Conservation (phyloP, 192 early-diverging fungal species). For the Coemansia sp. region DNA sequence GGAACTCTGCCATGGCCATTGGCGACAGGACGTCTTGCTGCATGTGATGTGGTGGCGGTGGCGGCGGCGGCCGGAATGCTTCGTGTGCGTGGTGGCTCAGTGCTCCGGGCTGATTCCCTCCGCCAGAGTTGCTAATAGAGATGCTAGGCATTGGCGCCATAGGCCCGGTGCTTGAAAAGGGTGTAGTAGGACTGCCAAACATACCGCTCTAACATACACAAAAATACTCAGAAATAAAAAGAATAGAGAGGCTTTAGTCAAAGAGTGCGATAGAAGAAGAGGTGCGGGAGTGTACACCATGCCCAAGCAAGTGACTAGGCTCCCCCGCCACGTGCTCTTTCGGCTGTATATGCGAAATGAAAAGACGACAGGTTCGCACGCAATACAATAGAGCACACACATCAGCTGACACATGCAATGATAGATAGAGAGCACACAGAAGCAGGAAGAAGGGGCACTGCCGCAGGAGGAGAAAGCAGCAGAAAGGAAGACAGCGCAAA, state of each 20-base stretch:
- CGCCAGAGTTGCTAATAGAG: background rate
- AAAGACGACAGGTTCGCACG: slow-evolving; percentile 4
- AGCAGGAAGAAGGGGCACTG: background rate
- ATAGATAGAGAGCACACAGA: background rate
- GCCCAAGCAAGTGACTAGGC: background rate
- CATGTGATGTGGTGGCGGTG: background rate
- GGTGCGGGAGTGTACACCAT: background rate
- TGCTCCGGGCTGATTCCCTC: background rate
- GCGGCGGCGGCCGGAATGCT: background rate
- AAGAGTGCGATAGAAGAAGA: background rate
- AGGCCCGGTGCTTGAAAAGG: slow-evolving; percentile 14
- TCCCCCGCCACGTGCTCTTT: background rate
- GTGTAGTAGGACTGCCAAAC: slow-evolving; percentile 4
- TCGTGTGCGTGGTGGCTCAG: background rate
- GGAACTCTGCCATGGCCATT: slow-evolving; percentile 22
- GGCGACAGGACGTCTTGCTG: slow-evolving; percentile 5
- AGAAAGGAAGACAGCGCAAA: background rate
- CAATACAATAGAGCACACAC: slow-evolving; percentile 1
- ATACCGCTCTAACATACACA: slow-evolving; percentile 27
- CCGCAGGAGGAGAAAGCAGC: background rate
- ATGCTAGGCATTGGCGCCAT: slow-evolving; percentile 19
- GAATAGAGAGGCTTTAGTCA: slow-evolving; percentile 4
- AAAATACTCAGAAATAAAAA: background rate
- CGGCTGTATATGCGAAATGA: background rate
- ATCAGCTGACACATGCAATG: background rate